Evolutionary conservation across 2,329 filamentous ascomycete species (phyloP), one percentile per base, ranked within the genome.

Genomic region (Cyphellophora attinorum): DNA sequence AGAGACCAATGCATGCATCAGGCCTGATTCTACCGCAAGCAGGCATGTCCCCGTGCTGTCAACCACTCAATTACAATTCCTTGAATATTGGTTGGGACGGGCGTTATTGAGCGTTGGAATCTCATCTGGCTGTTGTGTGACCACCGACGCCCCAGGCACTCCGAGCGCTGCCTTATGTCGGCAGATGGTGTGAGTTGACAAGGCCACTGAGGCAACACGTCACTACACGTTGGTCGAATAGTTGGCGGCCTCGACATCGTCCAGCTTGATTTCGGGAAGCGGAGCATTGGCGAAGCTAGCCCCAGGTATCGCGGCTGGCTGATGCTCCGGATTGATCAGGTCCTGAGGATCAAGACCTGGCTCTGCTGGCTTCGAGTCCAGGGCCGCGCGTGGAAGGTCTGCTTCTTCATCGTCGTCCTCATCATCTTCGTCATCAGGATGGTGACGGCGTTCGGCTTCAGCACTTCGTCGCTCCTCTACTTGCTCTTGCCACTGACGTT

Each of bases 361-460:
- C 21, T 8, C 21, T 8, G 21, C 21, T 8, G 21, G 21, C n/a
- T 25, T 25, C 8, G 21, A 25, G 21, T 25, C 21, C 8, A 25
- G 21, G 21, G 21, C 21, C n/a, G 8, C 8, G 8, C n/a, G 21
- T 25, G 21, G 21, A 8, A 8, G 8, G n/a, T 25, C 21, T 8
- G n/a, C 8, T n/a, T 25, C 21, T n/a, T n/a, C 47, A 14, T 55
- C 45, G 12, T 53, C 50, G 3, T 52, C 51, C n/a, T 41, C 45
- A 6, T 57, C 54, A 12, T 55, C 53, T 23, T 62, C 57, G 11
- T 58, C 57, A 25, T 8, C 13, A 58, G 55, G 30, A 53, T 58
- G 18, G 53, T 53, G 12, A 51, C 63, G 64, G 33, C 52, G 49
- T 40, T 68, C 63, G 36, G 61, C 64, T 37, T 62, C 58, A 19